A percentile compares a stretch with the other conserved stretches of the same genome.
Evolutionary conservation across 2,329 filamentous ascomycete genomes (phyloP).

Genomic region (Phialophora macrospora): DNA sequence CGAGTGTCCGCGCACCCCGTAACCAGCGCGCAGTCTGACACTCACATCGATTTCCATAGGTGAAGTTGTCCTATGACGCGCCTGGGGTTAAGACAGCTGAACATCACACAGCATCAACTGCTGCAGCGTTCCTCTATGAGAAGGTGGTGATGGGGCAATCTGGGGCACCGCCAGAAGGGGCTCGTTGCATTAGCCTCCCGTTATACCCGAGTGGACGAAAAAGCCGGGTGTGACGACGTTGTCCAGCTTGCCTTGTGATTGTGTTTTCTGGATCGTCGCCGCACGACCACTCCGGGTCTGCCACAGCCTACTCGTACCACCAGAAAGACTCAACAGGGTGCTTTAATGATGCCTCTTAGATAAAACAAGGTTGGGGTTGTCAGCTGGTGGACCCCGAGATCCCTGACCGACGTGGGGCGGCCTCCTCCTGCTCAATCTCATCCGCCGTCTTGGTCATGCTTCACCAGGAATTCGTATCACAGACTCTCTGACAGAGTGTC

Average conservation of each 20-base stretch:
- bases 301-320: not conserved
- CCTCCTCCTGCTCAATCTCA: not conserved
- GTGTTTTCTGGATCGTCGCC: not conserved
- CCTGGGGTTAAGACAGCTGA: not conserved
- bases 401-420: not conserved
- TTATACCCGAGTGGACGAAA: not conserved
- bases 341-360: not conserved
- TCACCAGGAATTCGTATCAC: not conserved
- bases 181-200: not conserved
- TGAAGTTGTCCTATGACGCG: not conserved
- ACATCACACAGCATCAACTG: not conserved
- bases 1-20: not conserved
- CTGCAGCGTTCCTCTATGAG: not conserved
- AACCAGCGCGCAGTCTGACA: not conserved
- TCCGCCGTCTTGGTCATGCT: not conserved
- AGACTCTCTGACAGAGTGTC: not conserved
- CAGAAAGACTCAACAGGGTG: not conserved
- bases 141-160: not conserved
- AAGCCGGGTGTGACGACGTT: not conserved
- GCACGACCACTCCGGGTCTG: not conserved
- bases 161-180: not conserved
- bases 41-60: not conserved
- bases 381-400: conserved; percentile 2
- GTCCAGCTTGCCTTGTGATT: not conserved
- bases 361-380: not conserved